Conservation (phyloP, 345 rosid genomes). For the Iberis pinnata region DNA sequence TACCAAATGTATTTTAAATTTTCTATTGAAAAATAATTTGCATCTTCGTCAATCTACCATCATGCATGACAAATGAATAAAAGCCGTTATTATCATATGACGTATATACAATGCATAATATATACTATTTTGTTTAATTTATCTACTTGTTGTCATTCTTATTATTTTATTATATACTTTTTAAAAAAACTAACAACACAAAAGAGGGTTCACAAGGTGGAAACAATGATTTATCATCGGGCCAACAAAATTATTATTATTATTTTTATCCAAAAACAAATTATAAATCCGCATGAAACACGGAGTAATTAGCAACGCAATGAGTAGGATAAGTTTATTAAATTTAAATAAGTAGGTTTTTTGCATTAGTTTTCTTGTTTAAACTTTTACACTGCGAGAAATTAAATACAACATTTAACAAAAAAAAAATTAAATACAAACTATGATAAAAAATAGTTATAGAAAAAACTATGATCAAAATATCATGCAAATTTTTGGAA, state of each 20-base stretch:
- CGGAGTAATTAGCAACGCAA: slow-evolving; percentile 8
- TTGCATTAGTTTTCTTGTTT: too few species aligned
- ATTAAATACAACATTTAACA: too few species aligned
- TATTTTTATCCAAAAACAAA: background rate
- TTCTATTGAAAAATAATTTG: slow-evolving; percentile 8
- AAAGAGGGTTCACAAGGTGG: slow-evolving; percentile 7
- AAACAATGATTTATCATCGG: slow-evolving; percentile 17
- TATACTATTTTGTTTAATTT: slow-evolving; percentile 21
- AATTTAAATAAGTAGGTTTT: too few species aligned
- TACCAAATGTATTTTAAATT: background rate
- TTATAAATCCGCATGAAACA: slow-evolving; percentile 28
- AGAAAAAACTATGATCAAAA: too few species aligned
- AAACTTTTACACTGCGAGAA: too few species aligned
- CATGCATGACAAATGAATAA: slow-evolving; percentile 28
- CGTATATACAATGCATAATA: slow-evolving; percentile 16
- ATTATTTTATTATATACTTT: slow-evolving; percentile 5
- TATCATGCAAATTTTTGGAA: too few species aligned
- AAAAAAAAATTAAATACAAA: too few species aligned
- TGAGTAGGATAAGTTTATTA: too few species aligned
- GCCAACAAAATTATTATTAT: slow-evolving; percentile 13
- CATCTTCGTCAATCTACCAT: slow-evolving; percentile 23
- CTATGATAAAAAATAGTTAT: too few species aligned
- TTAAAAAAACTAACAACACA: background rate
- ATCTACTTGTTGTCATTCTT: slow-evolving; percentile 23
- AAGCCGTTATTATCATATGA: slow-evolving; percentile 26